A percentile compares a stretch with the other conserved stretches of the same genome.
phyloP scores from a whole-genome alignment of 1,284 basidiomycete species.

The Vanrija sp. region DNA sequence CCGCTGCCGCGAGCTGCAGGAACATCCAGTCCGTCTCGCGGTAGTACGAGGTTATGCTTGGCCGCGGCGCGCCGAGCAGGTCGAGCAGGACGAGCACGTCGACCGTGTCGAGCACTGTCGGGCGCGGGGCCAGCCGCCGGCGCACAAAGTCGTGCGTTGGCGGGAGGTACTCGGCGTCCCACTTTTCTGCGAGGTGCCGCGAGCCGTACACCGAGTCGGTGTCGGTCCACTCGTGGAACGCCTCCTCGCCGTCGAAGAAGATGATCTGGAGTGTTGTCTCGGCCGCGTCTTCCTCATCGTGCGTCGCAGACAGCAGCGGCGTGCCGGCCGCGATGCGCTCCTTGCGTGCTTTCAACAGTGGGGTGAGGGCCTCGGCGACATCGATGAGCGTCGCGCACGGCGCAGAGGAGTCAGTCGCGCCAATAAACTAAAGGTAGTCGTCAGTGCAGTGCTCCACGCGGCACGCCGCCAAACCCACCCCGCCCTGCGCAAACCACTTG shows the following conservation, averaged over 20 bases:
- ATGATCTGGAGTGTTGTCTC: slow-evolving; percentile 88
- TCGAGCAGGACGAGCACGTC: slow-evolving; percentile 89
- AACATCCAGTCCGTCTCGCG: slow-evolving; percentile 89
- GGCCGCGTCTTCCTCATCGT: slow-evolving; percentile 68
- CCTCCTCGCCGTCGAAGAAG: slow-evolving; percentile 98
- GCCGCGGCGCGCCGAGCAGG: slow-evolving; percentile 70
- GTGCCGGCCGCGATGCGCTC: slow-evolving; percentile 55
- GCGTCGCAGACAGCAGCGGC: slow-evolving; percentile 29
- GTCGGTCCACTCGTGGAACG: slow-evolving; percentile 83
- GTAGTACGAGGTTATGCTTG: slow-evolving; percentile 72
- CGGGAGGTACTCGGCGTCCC: slow-evolving; percentile 66
- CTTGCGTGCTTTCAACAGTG: slow-evolving; percentile 64
- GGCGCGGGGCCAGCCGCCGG: slow-evolving; percentile 58
- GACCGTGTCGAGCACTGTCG: slow-evolving; percentile 68
- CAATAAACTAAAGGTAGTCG: slow-evolving; percentile 67
- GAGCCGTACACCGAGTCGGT: slow-evolving; percentile 93
- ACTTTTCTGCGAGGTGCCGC: slow-evolving; percentile 77
- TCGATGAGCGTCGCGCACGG: slow-evolving; percentile 92
- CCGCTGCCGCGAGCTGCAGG: slow-evolving; percentile 64
- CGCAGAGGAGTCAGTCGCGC: slow-evolving; percentile 95
- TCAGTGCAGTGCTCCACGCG: not conserved
- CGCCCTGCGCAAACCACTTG: slow-evolving; percentile 68
- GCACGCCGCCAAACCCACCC: slow-evolving; percentile 9
- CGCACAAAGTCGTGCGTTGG: slow-evolving; percentile 52
- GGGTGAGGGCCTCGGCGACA: slow-evolving; percentile 72